Conservation (phyloP, 2,329 filamentous ascomycete species). For the Aspergillus floridensis region DNA sequence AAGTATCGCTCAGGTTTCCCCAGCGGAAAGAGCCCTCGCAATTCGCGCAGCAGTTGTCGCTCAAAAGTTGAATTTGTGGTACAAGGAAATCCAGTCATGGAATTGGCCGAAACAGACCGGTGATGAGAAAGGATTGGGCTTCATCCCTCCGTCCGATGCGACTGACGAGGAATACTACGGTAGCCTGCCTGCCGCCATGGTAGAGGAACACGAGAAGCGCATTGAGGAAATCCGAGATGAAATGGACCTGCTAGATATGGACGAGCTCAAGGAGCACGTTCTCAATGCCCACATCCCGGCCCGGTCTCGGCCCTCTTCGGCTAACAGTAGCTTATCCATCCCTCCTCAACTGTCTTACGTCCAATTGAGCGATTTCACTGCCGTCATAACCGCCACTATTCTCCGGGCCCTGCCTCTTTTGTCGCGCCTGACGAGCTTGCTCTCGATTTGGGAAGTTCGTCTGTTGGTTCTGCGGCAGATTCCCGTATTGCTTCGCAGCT, state of each 20-base stretch:
- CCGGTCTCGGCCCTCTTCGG: slow-evolving; percentile 53
- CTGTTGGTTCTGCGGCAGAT: slow-evolving; percentile 71
- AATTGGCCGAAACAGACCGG: slow-evolving; percentile 51
- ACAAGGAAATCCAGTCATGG: slow-evolving; percentile 58
- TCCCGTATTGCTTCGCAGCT: slow-evolving; percentile 63
- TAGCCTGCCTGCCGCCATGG: slow-evolving; percentile 63
- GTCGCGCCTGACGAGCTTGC: slow-evolving; percentile 67
- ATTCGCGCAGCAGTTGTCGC: slow-evolving; percentile 59
- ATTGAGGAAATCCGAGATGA: slow-evolving; percentile 67
- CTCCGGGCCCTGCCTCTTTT: slow-evolving; percentile 83
- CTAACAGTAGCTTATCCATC: slow-evolving; percentile 45
- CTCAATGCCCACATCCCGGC: slow-evolving; percentile 73
- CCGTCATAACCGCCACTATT: slow-evolving; percentile 85
- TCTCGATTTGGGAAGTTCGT: slow-evolving; percentile 75
- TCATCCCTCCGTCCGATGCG: slow-evolving; percentile 31
- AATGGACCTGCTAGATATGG: slow-evolving; percentile 44
- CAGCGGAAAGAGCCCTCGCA: slow-evolving; percentile 57
- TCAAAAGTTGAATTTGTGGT: slow-evolving; percentile 58
- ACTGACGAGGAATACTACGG: slow-evolving; percentile 59
- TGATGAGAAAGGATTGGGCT: slow-evolving; percentile 41
- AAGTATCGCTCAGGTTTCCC: slow-evolving; percentile 56
- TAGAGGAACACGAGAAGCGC: slow-evolving; percentile 67
- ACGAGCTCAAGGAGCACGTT: slow-evolving; percentile 87
- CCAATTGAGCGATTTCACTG: slow-evolving; percentile 83
- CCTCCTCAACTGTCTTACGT: slow-evolving; percentile 53